Evolutionary conservation across 108 stramenopile genomes (phyloP).

Genomic region (Bacterosira constricta): DNA sequence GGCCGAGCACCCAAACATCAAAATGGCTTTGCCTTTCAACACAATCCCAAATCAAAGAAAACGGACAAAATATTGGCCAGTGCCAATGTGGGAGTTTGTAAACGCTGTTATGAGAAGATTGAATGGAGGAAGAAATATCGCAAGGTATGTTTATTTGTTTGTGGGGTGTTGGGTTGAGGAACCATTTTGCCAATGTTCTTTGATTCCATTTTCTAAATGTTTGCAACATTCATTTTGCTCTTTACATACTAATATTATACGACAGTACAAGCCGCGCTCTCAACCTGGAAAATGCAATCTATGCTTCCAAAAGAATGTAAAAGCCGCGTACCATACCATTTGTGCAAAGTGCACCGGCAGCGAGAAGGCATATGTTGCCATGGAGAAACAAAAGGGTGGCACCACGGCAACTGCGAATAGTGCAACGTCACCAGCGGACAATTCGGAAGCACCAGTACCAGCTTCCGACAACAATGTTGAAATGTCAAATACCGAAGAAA

Average conservation of each 20-base stretch:
- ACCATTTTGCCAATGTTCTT: background rate
- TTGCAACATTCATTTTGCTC: background rate
- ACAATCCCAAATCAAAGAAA: conserved; percentile 95
- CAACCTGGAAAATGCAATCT: conserved; percentile 83
- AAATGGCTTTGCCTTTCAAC: conserved; percentile 90
- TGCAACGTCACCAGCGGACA: conserved; percentile 3
- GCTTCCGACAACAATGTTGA: background rate
- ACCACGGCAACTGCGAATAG: conserved; percentile 4
- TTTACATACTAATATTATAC: background rate
- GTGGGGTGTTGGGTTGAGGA: background rate
- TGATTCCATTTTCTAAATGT: background rate
- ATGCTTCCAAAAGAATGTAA: conserved; percentile 65
- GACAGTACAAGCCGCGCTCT: conserved; percentile 80
- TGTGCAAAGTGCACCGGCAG: conserved; percentile 69
- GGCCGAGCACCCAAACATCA: conserved; percentile 89
- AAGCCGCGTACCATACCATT: conserved; percentile 87
- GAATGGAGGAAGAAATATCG: conserved; percentile 93
- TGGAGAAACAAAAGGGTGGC: conserved; percentile 33
- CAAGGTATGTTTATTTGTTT: conserved; percentile 41
- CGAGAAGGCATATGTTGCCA: conserved; percentile 54
- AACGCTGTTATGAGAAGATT: conserved; percentile 91
- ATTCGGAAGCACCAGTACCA: conserved; percentile 1
- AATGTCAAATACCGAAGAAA: background rate
- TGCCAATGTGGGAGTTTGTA: conserved; percentile 91
- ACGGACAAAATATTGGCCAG: conserved; percentile 83